Evolutionary conservation across 2,329 filamentous ascomycete genomes (phyloP).

Genomic region (Parastagonospora nodorum): DNA sequence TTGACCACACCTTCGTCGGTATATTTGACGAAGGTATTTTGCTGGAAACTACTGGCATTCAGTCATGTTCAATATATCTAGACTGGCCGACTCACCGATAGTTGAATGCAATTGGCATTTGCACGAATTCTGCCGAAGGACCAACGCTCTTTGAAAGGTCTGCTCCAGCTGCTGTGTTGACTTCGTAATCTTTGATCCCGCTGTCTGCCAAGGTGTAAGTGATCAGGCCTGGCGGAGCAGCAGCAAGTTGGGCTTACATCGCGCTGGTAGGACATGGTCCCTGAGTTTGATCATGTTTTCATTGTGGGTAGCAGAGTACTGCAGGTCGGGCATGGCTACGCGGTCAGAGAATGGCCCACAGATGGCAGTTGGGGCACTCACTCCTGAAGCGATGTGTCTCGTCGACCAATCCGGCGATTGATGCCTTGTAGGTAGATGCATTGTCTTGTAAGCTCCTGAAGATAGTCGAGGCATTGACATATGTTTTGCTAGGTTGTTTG

Average conservation of each 20-base stretch:
- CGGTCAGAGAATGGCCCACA: conserved; percentile 17
- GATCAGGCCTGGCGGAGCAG: background rate
- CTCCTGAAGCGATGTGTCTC: conserved; percentile 87
- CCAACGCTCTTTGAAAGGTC: conserved; percentile 71
- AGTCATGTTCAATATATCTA: background rate
- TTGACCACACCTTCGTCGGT: conserved; percentile 48
- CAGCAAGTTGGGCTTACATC: conserved; percentile 58
- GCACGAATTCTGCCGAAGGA: conserved; percentile 78
- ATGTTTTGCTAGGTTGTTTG: conserved; percentile 4
- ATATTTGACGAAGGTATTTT: conserved; percentile 78
- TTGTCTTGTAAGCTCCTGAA: conserved; percentile 74
- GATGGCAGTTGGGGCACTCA: conserved; percentile 31
- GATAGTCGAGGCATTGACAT: conserved; percentile 49
- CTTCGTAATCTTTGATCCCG: conserved; percentile 66
- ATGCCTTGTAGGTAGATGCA: conserved; percentile 66
- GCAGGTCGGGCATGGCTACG: conserved; percentile 78
- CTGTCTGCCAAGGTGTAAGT: conserved; percentile 49
- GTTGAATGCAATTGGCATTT: conserved; percentile 73
- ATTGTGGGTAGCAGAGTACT: conserved; percentile 72
- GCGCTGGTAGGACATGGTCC: conserved; percentile 71
- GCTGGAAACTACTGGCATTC: conserved; percentile 67
- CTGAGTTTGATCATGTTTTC: conserved; percentile 73
- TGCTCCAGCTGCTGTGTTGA: conserved; percentile 51
- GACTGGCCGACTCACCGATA: conserved; percentile 49
- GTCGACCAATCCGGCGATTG: conserved; percentile 73